A percentile compares a stretch with the other conserved stretches of the same genome.
Conservation (phyloP, 1,284 basidiomycete species). For the Coniferiporia weirii region DNA sequence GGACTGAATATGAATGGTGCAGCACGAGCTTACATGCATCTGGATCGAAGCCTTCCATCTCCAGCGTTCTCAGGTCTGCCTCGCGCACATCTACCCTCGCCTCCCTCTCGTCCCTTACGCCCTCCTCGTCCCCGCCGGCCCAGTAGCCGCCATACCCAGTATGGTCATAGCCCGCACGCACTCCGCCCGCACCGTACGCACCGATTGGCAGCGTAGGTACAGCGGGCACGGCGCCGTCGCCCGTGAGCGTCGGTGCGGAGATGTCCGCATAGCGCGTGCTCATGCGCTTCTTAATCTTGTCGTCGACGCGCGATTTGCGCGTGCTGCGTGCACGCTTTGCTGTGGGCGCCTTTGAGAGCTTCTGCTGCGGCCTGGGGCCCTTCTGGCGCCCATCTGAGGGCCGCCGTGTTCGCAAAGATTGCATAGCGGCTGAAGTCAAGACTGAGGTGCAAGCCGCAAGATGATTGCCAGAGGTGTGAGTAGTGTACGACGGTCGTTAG, state of each 20-base stretch:
- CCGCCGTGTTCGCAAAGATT: conserved; percentile 57
- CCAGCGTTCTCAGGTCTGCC: conserved; percentile 60
- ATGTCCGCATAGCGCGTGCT: conserved; percentile 87
- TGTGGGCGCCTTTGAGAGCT: conserved; percentile 33
- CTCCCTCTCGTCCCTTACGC: conserved; percentile 35
- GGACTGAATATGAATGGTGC: background rate
- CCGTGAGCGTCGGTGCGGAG: conserved; percentile 47
- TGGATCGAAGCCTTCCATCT: conserved; percentile 74
- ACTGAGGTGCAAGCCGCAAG: background rate
- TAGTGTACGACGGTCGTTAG: too few relatives aligned
- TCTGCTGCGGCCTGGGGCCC: conserved; percentile 29
- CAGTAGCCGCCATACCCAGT: background rate
- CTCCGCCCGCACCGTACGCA: conserved; percentile 28
- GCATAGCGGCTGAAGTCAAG: conserved; percentile 36
- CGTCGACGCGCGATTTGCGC: conserved; percentile 76
- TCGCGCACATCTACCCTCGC: conserved; percentile 41
- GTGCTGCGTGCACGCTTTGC: conserved; percentile 26
- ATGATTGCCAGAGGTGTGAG: too few relatives aligned
- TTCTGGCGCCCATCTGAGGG: conserved; percentile 40
- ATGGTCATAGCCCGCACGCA: background rate
- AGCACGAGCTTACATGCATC: conserved; percentile 60
- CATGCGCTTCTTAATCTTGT: conserved; percentile 92
- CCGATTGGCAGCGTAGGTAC: conserved; percentile 55
- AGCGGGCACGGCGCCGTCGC: conserved; percentile 41
- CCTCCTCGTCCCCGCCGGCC: conserved; percentile 36